Evolutionary conservation across 192 early-diverging fungal genomes (phyloP).

Genomic region (Polychytrium aggregatum): DNA sequence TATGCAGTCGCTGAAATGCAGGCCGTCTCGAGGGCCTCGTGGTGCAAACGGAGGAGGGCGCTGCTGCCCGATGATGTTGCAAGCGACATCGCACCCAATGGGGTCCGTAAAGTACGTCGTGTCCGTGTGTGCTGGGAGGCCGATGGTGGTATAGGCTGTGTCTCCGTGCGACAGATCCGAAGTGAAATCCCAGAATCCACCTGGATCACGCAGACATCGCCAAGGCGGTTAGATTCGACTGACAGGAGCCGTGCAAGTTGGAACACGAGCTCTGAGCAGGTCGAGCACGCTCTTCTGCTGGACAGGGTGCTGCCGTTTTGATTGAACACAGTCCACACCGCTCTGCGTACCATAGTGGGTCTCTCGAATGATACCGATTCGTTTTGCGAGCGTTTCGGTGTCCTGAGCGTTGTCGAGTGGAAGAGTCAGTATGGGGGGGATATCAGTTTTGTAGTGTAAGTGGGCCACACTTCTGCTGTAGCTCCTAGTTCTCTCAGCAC

Average conservation of each 20-base stretch:
- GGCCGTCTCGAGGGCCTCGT: neutral
- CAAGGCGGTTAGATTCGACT: neutral
- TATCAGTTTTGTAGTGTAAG: too few relatives aligned
- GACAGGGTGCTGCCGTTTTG: neutral
- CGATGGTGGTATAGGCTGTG: constrained; percentile 67
- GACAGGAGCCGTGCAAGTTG: too few relatives aligned
- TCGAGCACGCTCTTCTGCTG: too few relatives aligned
- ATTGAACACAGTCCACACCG: neutral
- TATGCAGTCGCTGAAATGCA: neutral
- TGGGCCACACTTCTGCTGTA: too few relatives aligned
- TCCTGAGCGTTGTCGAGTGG: constrained; percentile 18
- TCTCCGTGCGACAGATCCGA: constrained; percentile 67
- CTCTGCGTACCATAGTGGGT: constrained; percentile 56
- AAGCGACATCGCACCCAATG: constrained; percentile 49
- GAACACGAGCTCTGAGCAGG: too few relatives aligned
- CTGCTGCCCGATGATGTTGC: too few relatives aligned
- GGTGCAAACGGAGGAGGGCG: neutral
- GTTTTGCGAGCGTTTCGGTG: constrained; percentile 51
- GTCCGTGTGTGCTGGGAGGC: constrained; percentile 70
- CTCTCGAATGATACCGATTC: constrained; percentile 64
- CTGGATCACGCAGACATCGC: neutral
- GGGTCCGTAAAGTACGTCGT: constrained; percentile 84
- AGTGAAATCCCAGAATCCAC: constrained; percentile 65
- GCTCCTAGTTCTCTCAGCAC: neutral
- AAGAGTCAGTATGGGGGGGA: too few relatives aligned